phyloP scores from a whole-genome alignment of 768 basidiomycete genomes.

The Symmetrospora coprosmae region DNA sequence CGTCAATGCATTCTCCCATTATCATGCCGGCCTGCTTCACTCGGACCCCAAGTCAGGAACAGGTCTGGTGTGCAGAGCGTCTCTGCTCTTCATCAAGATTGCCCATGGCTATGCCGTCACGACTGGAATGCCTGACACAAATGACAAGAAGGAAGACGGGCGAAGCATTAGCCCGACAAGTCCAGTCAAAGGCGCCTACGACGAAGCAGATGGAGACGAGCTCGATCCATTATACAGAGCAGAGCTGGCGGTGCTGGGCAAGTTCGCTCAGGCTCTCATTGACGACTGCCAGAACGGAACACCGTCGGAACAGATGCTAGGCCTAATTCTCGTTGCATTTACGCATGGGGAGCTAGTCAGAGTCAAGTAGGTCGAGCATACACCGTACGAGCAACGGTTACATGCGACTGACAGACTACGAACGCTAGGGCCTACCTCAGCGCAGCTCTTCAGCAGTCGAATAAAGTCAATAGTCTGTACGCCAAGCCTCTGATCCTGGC shows the following conservation, averaged over 20 bases:
- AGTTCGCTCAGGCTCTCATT: not conserved
- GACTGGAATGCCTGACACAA: not conserved
- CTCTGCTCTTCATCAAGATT: not conserved
- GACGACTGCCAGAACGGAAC: not conserved
- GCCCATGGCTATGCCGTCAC: not conserved
- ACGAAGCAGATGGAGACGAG: not conserved
- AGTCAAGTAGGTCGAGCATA: not conserved
- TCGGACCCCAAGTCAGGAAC: not conserved
- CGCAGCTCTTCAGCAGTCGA: not conserved
- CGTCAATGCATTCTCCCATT: not conserved
- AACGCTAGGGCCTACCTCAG: not conserved
- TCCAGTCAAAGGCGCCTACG: not conserved
- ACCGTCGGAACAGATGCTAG: not conserved
- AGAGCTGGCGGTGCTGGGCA: not conserved
- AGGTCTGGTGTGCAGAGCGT: not conserved
- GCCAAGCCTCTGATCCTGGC: constrained; percentile 10
- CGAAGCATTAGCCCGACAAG: not conserved
- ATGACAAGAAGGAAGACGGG: not conserved
- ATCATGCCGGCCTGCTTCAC: not conserved
- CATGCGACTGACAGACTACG: not conserved
- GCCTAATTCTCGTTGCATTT: not conserved
- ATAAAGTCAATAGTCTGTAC: not conserved
- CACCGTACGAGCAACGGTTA: not conserved
- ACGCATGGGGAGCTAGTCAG: not conserved
- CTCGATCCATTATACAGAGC: not conserved